Evolutionary conservation across 2,329 filamentous ascomycete species (phyloP).

Genomic region (Pseudogymnoascus sp.): DNA sequence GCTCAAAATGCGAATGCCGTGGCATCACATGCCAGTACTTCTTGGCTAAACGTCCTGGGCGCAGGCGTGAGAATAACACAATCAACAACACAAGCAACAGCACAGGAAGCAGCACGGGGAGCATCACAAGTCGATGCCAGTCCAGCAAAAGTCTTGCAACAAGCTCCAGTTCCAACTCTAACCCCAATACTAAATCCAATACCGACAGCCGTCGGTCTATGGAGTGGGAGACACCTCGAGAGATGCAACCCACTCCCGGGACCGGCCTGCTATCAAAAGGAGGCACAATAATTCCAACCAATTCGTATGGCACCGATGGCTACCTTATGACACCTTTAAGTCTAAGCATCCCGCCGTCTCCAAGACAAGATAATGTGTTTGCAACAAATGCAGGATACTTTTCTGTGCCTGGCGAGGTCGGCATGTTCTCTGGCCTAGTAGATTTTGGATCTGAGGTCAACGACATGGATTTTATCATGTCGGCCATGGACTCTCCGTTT

Average conservation of each 20-base stretch:
- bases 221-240: background rate
- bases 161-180: background rate
- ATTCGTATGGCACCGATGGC: background rate
- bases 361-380: background rate
- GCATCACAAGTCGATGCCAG: background rate
- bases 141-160: background rate
- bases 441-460: background rate
- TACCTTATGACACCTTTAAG: background rate
- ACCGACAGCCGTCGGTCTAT: background rate
- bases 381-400: background rate
- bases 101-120: no score
- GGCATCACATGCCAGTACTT: conserved; percentile 28
- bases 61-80: conserved; percentile 17
- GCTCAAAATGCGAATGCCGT: conserved; percentile 28
- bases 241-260: background rate
- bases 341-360: background rate
- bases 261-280: background rate
- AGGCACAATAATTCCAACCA: background rate
- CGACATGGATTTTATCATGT: background rate
- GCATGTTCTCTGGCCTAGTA: background rate
- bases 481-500: background rate
- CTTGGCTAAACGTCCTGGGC: conserved; percentile 25
- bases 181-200: background rate
- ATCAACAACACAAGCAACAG: background rate
- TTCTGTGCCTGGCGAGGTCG: background rate